phyloP scores from a whole-genome alignment of 345 rosid species.

The Dimocarpus longan region DNA sequence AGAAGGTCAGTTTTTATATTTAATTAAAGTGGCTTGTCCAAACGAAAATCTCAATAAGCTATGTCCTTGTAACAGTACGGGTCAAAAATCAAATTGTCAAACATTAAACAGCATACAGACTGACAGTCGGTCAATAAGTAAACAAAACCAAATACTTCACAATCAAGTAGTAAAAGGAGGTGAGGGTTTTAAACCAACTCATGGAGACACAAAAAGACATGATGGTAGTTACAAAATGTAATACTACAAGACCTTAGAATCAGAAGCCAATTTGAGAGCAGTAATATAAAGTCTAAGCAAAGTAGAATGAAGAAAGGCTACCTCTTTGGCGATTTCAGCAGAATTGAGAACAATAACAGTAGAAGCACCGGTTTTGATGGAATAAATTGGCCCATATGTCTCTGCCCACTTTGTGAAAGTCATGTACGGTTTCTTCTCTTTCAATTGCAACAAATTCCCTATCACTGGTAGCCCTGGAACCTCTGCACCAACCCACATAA shows the following conservation, averaged over 20 bases:
- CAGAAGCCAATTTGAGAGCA: background rate
- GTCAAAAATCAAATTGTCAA: background rate
- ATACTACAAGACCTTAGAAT: background rate
- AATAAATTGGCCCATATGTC: slow-evolving; percentile 76
- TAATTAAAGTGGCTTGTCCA: background rate
- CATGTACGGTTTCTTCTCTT: slow-evolving; percentile 90
- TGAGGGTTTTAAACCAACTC: background rate
- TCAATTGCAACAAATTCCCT: slow-evolving; percentile 84
- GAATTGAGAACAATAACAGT: slow-evolving; percentile 70
- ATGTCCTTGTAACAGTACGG: background rate
- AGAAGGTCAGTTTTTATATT: background rate
- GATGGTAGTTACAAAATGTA: background rate
- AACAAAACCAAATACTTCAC: no score
- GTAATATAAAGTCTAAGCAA: background rate
- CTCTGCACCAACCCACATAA: slow-evolving; percentile 44
- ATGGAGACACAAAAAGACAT: background rate
- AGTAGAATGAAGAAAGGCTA: slow-evolving; percentile 18
- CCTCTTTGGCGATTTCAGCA: slow-evolving; percentile 77
- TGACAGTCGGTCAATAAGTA: background rate
- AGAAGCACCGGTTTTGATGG: slow-evolving; percentile 71
- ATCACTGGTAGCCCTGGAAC: slow-evolving; percentile 77
- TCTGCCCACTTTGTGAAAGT: slow-evolving; percentile 85
- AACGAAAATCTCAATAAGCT: background rate
- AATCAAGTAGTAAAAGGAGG: background rate
- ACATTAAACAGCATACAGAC: background rate